Evolutionary conservation across 2,329 filamentous ascomycete species (phyloP).

Genomic region (Phoma herbarum): DNA sequence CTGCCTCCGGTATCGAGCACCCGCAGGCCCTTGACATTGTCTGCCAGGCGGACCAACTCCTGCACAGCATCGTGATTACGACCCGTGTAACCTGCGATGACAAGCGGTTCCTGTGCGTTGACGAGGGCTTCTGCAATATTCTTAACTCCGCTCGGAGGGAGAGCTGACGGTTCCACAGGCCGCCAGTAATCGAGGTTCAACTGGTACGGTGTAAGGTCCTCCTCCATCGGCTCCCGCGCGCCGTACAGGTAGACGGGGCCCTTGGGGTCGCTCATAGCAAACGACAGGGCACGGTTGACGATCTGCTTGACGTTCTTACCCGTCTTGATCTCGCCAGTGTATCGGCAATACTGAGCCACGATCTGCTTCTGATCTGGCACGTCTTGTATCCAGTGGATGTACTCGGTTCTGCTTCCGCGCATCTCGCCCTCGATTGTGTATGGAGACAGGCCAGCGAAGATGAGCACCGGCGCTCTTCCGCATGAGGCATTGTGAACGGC

Average conservation of each 20-base stretch:
- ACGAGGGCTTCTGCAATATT: slow-evolving; percentile 71
- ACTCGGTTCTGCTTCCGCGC: slow-evolving; percentile 75
- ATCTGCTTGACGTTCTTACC: slow-evolving; percentile 89
- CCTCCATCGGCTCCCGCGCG: slow-evolving; percentile 81
- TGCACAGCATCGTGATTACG: slow-evolving; percentile 70
- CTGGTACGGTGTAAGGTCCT: slow-evolving; percentile 70
- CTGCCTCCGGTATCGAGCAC: slow-evolving; percentile 80
- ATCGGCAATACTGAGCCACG: slow-evolving; percentile 84
- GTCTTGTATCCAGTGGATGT: slow-evolving; percentile 88
- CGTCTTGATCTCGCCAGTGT: slow-evolving; percentile 82
- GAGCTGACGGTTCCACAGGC: slow-evolving; percentile 71
- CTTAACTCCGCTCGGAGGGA: slow-evolving; percentile 63
- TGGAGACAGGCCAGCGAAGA: slow-evolving; percentile 80
- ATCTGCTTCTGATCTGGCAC: slow-evolving; percentile 84
- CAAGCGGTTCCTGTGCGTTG: slow-evolving; percentile 69
- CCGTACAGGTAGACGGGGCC: slow-evolving; percentile 83
- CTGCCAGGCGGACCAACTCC: slow-evolving; percentile 71
- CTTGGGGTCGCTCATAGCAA: slow-evolving; percentile 77
- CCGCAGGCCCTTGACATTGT: slow-evolving; percentile 72
- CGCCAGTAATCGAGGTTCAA: slow-evolving; percentile 76
- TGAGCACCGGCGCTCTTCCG: slow-evolving; percentile 76
- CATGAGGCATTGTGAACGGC: slow-evolving; percentile 82
- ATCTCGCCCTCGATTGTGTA: slow-evolving; percentile 81
- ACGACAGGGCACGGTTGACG: slow-evolving; percentile 84
- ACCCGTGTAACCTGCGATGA: slow-evolving; percentile 76